These are phyloP conservation scores for Alopecurus myosuroides DNA, from an alignment of 176 grass and related monocot species.

Conservation along the genomic window DNA sequence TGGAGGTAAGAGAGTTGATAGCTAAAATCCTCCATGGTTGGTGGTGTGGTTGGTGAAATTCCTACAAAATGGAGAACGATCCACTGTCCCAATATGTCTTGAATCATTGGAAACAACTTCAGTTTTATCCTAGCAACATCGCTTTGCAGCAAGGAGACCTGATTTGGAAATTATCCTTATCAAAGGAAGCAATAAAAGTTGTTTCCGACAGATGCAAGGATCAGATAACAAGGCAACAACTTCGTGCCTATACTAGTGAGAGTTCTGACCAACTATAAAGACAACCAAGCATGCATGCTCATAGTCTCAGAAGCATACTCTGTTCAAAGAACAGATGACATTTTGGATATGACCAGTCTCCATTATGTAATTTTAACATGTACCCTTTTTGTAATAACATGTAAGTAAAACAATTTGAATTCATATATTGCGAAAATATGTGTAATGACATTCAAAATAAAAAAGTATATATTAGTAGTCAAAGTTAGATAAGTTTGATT, in stretches of 20 bases:
- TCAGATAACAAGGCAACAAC: slow-evolving; percentile 10
- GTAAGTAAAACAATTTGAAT: neutral
- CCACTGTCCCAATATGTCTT: slow-evolving; percentile 77
- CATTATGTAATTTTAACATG: neutral
- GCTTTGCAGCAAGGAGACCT: slow-evolving; percentile 71
- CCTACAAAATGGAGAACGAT: slow-evolving; percentile 79
- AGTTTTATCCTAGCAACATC: slow-evolving; percentile 75
- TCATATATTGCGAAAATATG: neutral
- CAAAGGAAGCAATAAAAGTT: neutral
- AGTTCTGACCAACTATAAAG: slow-evolving; percentile 5
- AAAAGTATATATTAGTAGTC: neutral
- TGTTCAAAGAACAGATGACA: neutral
- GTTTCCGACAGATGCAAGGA: neutral
- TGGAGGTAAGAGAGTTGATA: slow-evolving; percentile 87
- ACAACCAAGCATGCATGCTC: slow-evolving; percentile 5
- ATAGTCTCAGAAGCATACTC: neutral
- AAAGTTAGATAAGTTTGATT: neutral
- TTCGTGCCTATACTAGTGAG: neutral
- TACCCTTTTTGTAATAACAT: neutral
- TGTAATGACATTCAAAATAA: neutral
- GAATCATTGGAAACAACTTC: slow-evolving; percentile 65
- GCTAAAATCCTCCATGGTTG: slow-evolving; percentile 77
- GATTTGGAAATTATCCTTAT: slow-evolving; percentile 32
- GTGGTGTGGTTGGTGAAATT: slow-evolving; percentile 60
- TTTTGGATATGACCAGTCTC: neutral